These are phyloP conservation scores for Apiotrichum montevideense DNA, from an alignment of 1,284 basidiomycete species.

Conservation along the genomic window DNA sequence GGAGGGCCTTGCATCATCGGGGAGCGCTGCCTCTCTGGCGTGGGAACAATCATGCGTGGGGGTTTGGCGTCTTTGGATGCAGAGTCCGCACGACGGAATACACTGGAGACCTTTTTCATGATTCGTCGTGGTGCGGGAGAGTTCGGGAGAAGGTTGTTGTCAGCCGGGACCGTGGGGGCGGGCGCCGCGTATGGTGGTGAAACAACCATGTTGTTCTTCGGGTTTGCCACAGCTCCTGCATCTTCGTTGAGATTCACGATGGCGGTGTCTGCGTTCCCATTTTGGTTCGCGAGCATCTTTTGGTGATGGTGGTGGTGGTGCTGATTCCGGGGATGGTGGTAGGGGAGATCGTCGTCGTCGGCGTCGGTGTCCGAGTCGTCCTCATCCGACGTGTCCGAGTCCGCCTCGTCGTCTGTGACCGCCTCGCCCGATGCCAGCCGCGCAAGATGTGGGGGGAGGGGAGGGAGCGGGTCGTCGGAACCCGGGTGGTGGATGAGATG, in stretches of 20 bases:
- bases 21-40: conserved; percentile 8
- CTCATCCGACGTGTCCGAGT: conserved; percentile 15
- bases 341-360: conserved; percentile 4
- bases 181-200: background rate
- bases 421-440: conserved; percentile 14
- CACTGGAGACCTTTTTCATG: conserved; percentile 31
- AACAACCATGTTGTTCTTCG: background rate
- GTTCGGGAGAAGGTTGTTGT: background rate
- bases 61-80: background rate
- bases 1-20: conserved; percentile 39
- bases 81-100: conserved; percentile 23
- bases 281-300: background rate
- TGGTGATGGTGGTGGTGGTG: background rate
- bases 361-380: conserved; percentile 9
- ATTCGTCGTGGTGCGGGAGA: conserved; percentile 13
- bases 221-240: background rate
- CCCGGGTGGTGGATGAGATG: conserved; percentile 24
- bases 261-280: background rate
- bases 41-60: background rate
- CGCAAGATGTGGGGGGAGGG: conserved; percentile 20
- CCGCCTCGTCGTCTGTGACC: conserved; percentile 15
- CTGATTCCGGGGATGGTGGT: background rate
- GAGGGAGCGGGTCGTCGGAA: conserved; percentile 13
- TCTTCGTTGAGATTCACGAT: background rate
- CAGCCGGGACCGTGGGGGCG: background rate